phyloP scores from a whole-genome alignment of 257 asterid genomes.

The Fraxinus americana region DNA sequence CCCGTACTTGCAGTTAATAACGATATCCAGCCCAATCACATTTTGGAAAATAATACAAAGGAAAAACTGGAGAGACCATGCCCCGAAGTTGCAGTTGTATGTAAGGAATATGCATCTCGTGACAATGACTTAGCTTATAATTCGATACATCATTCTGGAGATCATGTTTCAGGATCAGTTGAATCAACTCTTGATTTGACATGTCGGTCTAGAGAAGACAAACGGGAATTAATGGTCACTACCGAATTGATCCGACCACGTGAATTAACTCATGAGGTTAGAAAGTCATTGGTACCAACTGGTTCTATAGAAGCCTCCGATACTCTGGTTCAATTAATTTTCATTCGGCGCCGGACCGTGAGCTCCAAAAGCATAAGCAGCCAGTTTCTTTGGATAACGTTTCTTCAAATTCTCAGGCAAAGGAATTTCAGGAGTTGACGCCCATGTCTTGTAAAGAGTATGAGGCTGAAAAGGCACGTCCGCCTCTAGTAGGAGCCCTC shows the following conservation, averaged over 20 bases:
- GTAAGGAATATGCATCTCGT: constrained; percentile 34
- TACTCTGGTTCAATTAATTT: constrained; percentile 22
- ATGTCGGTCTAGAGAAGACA: constrained; percentile 32
- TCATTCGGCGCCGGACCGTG: constrained; percentile 32
- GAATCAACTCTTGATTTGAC: constrained; percentile 20
- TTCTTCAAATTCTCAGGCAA: constrained; percentile 38
- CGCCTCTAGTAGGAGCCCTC: constrained; percentile 24
- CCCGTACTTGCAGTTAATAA: constrained; percentile 24
- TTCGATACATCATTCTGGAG: constrained; percentile 28
- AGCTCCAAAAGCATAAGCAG: constrained; percentile 24
- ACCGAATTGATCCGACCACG: constrained; percentile 22
- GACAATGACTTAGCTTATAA: constrained; percentile 30
- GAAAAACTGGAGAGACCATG: constrained; percentile 23
- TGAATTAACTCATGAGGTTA: constrained; percentile 34
- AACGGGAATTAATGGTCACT: constrained; percentile 23
- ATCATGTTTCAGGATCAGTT: constrained; percentile 17
- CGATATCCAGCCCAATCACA: constrained; percentile 27
- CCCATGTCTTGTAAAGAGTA: constrained; percentile 36
- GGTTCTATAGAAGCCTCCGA: constrained; percentile 32
- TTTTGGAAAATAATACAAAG: constrained; percentile 26
- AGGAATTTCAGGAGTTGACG: constrained; percentile 31
- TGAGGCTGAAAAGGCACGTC: constrained; percentile 28
- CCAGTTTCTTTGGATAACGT: constrained; percentile 37
- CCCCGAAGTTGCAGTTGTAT: constrained; percentile 20
- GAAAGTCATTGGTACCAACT: constrained; percentile 38